phyloP scores from a whole-genome alignment of 2,329 filamentous ascomycete species.

The Aspergillus felis region DNA sequence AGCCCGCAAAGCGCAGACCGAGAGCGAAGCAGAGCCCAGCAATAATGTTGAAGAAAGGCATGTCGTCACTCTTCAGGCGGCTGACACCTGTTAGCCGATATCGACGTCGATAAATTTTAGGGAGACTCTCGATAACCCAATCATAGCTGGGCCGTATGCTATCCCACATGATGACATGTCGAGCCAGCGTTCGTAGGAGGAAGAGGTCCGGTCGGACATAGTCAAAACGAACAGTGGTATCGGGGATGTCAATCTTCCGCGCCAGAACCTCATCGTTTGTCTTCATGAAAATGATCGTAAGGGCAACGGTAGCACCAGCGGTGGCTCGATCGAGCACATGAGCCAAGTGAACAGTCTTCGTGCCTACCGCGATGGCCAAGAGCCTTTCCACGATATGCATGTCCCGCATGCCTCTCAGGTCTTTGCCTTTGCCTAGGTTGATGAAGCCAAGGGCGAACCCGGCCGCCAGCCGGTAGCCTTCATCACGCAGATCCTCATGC shows the following conservation, averaged over 20 bases:
- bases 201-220: conserved; percentile 93
- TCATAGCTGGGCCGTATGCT: conserved; percentile 66
- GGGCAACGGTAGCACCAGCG: conserved; percentile 85
- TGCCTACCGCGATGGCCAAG: conserved; percentile 77
- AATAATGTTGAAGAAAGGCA: conserved; percentile 90
- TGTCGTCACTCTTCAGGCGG: conserved; percentile 71
- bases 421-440: conserved; percentile 85
- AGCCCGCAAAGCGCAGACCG: conserved; percentile 70
- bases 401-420: conserved; percentile 84
- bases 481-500: conserved; percentile 79
- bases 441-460: conserved; percentile 92
- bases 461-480: conserved; percentile 92
- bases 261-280: conserved; percentile 84
- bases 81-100: conserved; percentile 58
- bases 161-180: conserved; percentile 91
- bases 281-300: conserved; percentile 95
- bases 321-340: conserved; percentile 91
- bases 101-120: conserved; percentile 61
- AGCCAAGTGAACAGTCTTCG: conserved; percentile 85
- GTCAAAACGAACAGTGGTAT: conserved; percentile 86
- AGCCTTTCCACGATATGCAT: conserved; percentile 90
- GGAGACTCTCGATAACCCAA: conserved; percentile 75
- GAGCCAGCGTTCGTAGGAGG: conserved; percentile 80
- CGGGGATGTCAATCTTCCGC: conserved; percentile 86
- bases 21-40: conserved; percentile 81